A percentile compares a stretch with the other conserved stretches of the same genome.
Conservation (phyloP, 1,139 yeast species). For the Protomyces lactucae-debilis region DNA sequence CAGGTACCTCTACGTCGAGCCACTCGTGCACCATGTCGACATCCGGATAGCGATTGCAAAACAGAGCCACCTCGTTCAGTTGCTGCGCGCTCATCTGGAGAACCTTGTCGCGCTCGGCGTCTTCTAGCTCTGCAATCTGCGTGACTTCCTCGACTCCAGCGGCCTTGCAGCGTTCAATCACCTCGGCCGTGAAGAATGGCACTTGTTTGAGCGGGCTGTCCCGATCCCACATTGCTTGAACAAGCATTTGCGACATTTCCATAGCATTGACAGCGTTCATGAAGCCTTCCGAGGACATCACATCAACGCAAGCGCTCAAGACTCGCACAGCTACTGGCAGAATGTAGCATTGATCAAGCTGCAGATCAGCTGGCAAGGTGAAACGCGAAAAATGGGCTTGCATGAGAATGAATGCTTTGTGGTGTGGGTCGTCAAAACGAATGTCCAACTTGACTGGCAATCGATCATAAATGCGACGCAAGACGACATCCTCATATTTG, state of each 20-base stretch:
- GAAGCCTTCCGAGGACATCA: constrained; percentile 72
- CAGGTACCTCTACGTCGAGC: constrained; percentile 43
- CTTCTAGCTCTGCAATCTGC: constrained; percentile 79
- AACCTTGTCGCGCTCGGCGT: constrained; percentile 61
- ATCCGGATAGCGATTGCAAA: constrained; percentile 86
- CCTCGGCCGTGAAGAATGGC: constrained; percentile 58
- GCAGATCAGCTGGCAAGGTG: constrained; percentile 55
- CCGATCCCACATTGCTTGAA: constrained; percentile 80
- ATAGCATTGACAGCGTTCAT: constrained; percentile 75
- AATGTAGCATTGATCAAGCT: constrained; percentile 52
- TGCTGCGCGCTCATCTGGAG: constrained; percentile 51
- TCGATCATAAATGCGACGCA: constrained; percentile 52
- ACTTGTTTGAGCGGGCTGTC: constrained; percentile 78
- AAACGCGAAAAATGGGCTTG: constrained; percentile 79
- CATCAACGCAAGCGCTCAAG: constrained; percentile 66
- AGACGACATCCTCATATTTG: constrained; percentile 50
- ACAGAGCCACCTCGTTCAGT: constrained; percentile 65
- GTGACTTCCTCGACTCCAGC: constrained; percentile 62
- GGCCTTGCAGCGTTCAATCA: constrained; percentile 55
- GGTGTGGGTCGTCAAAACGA: constrained; percentile 46
- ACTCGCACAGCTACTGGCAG: constrained; percentile 50
- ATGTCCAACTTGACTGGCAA: constrained; percentile 56
- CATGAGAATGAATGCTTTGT: constrained; percentile 67
- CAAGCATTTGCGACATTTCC: constrained; percentile 84
- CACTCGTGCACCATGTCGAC: constrained; percentile 60